A percentile compares a stretch with the other conserved stretches of the same genome.
These are phyloP conservation scores for Penicillium cinerascens DNA, from an alignment of 495 filamentous ascomycete genomes.

Conservation along the genomic window DNA sequence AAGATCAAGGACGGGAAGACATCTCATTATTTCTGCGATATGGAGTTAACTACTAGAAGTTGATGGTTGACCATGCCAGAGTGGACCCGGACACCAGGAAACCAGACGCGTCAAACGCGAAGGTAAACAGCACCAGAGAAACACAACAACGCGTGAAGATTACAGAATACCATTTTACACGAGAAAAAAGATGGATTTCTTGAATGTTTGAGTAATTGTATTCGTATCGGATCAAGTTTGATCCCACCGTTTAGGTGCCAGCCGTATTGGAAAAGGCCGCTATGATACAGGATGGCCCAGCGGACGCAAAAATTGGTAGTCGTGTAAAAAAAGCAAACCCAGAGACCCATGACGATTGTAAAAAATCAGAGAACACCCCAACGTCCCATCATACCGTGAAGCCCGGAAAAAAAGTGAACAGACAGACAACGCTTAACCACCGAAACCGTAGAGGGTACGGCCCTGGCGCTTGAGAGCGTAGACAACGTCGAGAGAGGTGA, in stretches of 20 bases:
- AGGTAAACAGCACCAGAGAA: not conserved
- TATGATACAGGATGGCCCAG: conserved; percentile 48
- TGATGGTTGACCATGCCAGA: not conserved
- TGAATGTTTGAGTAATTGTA: conserved; percentile 36
- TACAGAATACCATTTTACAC: not conserved
- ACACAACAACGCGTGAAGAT: not conserved
- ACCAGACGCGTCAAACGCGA: not conserved
- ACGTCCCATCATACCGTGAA: conserved; percentile 51
- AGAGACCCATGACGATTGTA: conserved; percentile 48
- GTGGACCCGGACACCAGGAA: not conserved
- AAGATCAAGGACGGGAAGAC: no score
- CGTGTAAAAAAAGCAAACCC: conserved; percentile 45
- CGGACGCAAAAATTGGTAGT: conserved; percentile 44
- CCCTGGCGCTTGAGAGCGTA: conserved; percentile 97
- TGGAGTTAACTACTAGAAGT: not conserved
- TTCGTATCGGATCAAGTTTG: conserved; percentile 39
- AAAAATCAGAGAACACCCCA: conserved; percentile 50
- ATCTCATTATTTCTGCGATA: no score
- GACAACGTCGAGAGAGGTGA: conserved; percentile 95
- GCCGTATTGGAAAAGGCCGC: conserved; percentile 41
- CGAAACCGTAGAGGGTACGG: conserved; percentile 98
- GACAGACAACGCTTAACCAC: conserved; percentile 68
- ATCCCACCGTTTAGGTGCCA: conserved; percentile 40
- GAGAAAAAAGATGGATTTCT: conserved; percentile 1
- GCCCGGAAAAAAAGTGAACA: conserved; percentile 38